These are phyloP conservation scores for Coelastrella sp. DNA, from an alignment of 139 green algal genomes.

Conservation along the genomic window DNA sequence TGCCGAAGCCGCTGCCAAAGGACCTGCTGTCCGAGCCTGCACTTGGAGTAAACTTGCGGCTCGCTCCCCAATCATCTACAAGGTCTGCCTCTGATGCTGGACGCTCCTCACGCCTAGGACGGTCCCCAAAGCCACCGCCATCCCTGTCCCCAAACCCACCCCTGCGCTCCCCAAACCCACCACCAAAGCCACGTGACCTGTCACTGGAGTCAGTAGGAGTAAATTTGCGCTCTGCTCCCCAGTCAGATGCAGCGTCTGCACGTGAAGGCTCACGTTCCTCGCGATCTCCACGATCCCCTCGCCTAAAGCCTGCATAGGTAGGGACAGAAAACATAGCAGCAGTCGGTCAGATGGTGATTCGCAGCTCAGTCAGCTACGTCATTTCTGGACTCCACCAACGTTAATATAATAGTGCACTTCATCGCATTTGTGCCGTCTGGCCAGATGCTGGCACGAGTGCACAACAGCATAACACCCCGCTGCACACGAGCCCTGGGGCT, in stretches of 20 bases:
- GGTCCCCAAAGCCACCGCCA: slow-evolving; percentile 55
- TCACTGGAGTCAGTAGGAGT: slow-evolving; percentile 50
- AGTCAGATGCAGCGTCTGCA: slow-evolving; percentile 81
- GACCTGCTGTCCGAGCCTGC: slow-evolving; percentile 15
- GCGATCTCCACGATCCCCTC: slow-evolving; percentile 40
- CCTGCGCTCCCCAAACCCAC: slow-evolving; percentile 49
- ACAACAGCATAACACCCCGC: too few species aligned
- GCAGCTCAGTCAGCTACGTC: not conserved
- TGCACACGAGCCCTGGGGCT: too few species aligned
- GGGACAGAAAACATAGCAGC: not conserved
- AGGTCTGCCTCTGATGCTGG: slow-evolving; percentile 75
- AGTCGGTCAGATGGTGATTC: not conserved
- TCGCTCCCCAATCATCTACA: slow-evolving; percentile 79
- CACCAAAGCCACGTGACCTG: slow-evolving; percentile 49
- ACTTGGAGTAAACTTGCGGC: slow-evolving; percentile 69
- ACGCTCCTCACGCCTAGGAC: slow-evolving; percentile 50
- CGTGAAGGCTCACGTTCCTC: slow-evolving; percentile 74
- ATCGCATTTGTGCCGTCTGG: too few species aligned
- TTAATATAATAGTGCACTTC: not conserved
- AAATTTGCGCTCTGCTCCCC: slow-evolving; percentile 81
- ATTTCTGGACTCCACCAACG: not conserved
- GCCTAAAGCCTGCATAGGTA: slow-evolving; percentile 8
- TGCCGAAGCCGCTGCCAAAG: slow-evolving; percentile 25
- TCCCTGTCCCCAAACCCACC: slow-evolving; percentile 53
- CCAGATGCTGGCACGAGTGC: too few species aligned